Evolutionary conservation across 352 stramenopile species (phyloP).

Genomic region (Pseudoperonospora humuli): DNA sequence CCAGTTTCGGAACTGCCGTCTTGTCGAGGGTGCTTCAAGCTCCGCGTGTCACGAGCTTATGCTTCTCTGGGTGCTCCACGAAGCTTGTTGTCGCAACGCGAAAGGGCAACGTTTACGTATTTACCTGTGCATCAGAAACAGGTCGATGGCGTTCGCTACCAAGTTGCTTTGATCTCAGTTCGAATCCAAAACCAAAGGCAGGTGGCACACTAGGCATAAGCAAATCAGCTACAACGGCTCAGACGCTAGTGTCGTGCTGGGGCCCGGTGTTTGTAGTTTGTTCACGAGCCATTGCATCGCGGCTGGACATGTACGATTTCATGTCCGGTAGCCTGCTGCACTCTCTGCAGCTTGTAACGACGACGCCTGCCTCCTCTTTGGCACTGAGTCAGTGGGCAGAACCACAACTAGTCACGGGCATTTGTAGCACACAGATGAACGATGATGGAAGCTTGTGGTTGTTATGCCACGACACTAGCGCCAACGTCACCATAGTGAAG

Average conservation of each 20-base stretch:
- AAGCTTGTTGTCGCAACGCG: slow-evolving; percentile 39
- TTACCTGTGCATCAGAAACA: slow-evolving; percentile 4
- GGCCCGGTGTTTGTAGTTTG: slow-evolving; percentile 37
- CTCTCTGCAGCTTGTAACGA: slow-evolving; percentile 26
- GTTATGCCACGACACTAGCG: slow-evolving; percentile 39
- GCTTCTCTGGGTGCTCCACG: slow-evolving; percentile 29
- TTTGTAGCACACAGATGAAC: slow-evolving; percentile 11
- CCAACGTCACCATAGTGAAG: slow-evolving; percentile 24
- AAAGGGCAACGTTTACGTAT: slow-evolving; percentile 63
- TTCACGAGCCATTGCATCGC: slow-evolving; percentile 23
- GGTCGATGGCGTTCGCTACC: slow-evolving; percentile 23
- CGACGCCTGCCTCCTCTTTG: neutral
- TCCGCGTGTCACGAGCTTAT: slow-evolving; percentile 46
- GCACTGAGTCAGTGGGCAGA: slow-evolving; percentile 17
- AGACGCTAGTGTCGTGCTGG: slow-evolving; percentile 55
- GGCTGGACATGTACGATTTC: slow-evolving; percentile 45
- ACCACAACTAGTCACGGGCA: slow-evolving; percentile 24
- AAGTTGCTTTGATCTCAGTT: slow-evolving; percentile 21
- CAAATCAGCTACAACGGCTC: slow-evolving; percentile 19
- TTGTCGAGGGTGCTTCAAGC: slow-evolving; percentile 34
- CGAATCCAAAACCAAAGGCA: slow-evolving; percentile 35
- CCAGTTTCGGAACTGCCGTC: slow-evolving; percentile 18
- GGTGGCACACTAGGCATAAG: slow-evolving; percentile 4
- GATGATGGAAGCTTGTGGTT: slow-evolving; percentile 7
- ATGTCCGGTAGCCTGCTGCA: slow-evolving; percentile 34